Percentiles rank a stretch among this genome's conserved stretches.
phyloP scores from a whole-genome alignment of 441 rosid genomes.

The Francoa sonchifolia region DNA sequence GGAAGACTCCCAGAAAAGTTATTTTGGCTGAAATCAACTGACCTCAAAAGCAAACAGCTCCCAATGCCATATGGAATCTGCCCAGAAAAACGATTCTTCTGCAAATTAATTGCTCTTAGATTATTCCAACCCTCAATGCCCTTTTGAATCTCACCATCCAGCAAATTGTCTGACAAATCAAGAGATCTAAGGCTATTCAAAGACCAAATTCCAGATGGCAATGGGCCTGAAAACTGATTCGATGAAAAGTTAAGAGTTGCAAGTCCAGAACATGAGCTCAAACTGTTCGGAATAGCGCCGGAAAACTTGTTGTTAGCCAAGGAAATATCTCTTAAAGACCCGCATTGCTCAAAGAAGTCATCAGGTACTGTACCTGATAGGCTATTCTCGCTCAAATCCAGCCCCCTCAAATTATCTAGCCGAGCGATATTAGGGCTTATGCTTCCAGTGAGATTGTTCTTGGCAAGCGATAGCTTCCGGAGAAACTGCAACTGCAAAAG shows the following conservation, averaged over 20 bases:
- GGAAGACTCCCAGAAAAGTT: slow-evolving; percentile 42
- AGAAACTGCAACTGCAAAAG: slow-evolving; percentile 51
- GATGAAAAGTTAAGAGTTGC: slow-evolving; percentile 38
- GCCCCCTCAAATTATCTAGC: slow-evolving; percentile 36
- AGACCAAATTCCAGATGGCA: slow-evolving; percentile 46
- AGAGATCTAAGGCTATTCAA: slow-evolving; percentile 43
- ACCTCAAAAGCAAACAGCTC: slow-evolving; percentile 40
- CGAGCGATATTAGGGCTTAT: slow-evolving; percentile 42
- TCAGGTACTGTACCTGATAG: slow-evolving; percentile 42
- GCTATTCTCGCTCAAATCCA: slow-evolving; percentile 46
- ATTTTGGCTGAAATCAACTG: slow-evolving; percentile 46
- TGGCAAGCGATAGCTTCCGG: slow-evolving; percentile 58
- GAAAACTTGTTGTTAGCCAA: slow-evolving; percentile 40
- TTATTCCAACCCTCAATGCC: slow-evolving; percentile 35
- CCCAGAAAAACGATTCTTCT: slow-evolving; percentile 36
- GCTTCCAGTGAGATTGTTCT: slow-evolving; percentile 64
- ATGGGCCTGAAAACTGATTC: slow-evolving; percentile 39
- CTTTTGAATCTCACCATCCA: slow-evolving; percentile 39
- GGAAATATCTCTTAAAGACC: slow-evolving; percentile 43
- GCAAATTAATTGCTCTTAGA: slow-evolving; percentile 37
- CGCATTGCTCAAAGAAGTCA: slow-evolving; percentile 54
- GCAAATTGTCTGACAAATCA: slow-evolving; percentile 47
- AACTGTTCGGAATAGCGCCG: slow-evolving; percentile 49
- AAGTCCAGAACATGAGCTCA: slow-evolving; percentile 45
- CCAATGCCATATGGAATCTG: slow-evolving; percentile 42